Percentiles rank a stretch among this genome's conserved stretches.
phyloP scores from a whole-genome alignment of 2,329 filamentous ascomycete species.

The Lasiodiplodia sp. region DNA sequence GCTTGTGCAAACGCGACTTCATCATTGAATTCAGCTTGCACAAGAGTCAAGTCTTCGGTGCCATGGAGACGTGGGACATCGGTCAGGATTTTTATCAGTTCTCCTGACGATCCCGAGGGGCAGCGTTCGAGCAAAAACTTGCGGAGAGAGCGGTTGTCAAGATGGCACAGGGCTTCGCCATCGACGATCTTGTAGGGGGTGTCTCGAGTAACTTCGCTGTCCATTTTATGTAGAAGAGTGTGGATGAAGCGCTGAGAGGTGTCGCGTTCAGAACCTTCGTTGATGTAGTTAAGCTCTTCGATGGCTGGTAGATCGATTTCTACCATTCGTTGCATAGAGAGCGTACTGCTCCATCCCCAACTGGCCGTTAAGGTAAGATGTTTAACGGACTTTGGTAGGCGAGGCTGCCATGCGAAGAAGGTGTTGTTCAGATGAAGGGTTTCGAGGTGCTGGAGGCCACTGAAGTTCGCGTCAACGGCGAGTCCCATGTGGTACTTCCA shows the following conservation, averaged over 20 bases:
- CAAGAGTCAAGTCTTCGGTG: slow-evolving; percentile 17
- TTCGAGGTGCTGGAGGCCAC: slow-evolving; percentile 3
- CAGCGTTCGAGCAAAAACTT: slow-evolving; percentile 14
- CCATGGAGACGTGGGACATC: slow-evolving; percentile 8
- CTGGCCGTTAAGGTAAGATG: slow-evolving; percentile 13
- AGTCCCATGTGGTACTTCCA: slow-evolving; percentile 4
- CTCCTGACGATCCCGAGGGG: not conserved
- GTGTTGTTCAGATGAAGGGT: slow-evolving; percentile 14
- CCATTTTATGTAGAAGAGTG: slow-evolving; percentile 2
- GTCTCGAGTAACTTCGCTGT: not conserved
- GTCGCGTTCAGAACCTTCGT: slow-evolving; percentile 17
- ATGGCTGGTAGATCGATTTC: slow-evolving; percentile 7
- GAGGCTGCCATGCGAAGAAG: slow-evolving; percentile 12
- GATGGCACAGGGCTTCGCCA: not conserved
- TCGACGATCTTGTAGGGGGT: not conserved
- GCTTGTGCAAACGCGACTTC: slow-evolving; percentile 7
- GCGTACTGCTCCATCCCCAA: slow-evolving; percentile 11
- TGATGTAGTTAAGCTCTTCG: slow-evolving; percentile 18
- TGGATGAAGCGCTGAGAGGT: slow-evolving; percentile 3
- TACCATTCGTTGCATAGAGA: slow-evolving; percentile 15
- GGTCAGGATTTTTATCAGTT: slow-evolving; percentile 1
- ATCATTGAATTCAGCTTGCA: not conserved
- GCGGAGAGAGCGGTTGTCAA: not conserved
- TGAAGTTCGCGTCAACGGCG: slow-evolving; percentile 16
- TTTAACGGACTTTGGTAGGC: slow-evolving; percentile 9